These are phyloP conservation scores for Stemphylium vesicarium DNA, from an alignment of 2,329 filamentous ascomycete genomes.

Conservation along the genomic window DNA sequence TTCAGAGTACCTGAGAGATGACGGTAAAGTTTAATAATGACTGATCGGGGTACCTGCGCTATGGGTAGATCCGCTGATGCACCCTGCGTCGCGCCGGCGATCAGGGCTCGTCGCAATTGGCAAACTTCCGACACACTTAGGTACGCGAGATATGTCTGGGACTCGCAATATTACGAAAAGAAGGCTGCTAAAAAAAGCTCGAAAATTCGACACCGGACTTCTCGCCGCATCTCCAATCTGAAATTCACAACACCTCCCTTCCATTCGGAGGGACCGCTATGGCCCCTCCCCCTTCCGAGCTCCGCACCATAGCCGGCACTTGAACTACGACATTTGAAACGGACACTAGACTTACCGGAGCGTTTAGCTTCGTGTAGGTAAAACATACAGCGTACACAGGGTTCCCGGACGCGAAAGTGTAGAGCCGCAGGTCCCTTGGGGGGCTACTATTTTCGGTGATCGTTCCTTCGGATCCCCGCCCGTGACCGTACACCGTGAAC, in stretches of 20 bases:
- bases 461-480: conserved; percentile 33
- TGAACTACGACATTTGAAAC: conserved; percentile 26
- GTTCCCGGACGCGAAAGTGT: conserved; percentile 23
- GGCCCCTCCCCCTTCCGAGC: conserved; percentile 40
- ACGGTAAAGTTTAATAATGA: background rate
- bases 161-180: background rate
- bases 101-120: background rate
- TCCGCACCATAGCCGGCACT: conserved; percentile 29
- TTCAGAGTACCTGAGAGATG: background rate
- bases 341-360: conserved; percentile 14
- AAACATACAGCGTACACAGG: conserved; percentile 8
- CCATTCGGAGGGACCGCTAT: conserved; percentile 19
- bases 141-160: background rate
- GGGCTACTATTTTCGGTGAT: conserved; percentile 31
- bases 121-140: background rate
- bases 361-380: conserved; percentile 19
- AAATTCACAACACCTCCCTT: conserved; percentile 3
- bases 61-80: conserved; percentile 13
- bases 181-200: background rate
- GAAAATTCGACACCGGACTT: conserved; percentile 9
- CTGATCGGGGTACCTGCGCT: conserved; percentile 9
- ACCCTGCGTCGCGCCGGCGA: conserved; percentile 10
- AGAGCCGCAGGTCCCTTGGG: conserved; percentile 31
- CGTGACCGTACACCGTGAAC: conserved; percentile 20
- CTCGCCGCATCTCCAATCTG: conserved; percentile 18